Evolutionary conservation across 2,329 filamentous ascomycete genomes (phyloP).

Genomic region (Penicillium oxalicum): DNA sequence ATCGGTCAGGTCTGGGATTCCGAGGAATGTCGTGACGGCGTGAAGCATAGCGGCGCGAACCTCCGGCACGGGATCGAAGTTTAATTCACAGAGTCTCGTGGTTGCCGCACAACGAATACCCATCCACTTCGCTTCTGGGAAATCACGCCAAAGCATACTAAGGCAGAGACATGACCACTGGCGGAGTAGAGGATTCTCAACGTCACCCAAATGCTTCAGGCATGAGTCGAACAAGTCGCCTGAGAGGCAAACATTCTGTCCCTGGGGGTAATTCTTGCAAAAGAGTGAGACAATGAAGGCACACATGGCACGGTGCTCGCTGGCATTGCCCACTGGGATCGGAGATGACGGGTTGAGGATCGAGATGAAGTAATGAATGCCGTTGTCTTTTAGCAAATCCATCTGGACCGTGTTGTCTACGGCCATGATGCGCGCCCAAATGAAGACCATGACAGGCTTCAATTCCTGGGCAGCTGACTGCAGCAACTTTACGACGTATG

Average conservation of each 20-base stretch:
- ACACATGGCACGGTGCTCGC: slow-evolving; percentile 98
- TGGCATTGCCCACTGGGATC: slow-evolving; percentile 78
- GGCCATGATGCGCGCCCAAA: slow-evolving; percentile 92
- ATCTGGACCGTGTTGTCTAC: slow-evolving; percentile 91
- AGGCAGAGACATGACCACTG: slow-evolving; percentile 96
- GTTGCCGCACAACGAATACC: slow-evolving; percentile 87
- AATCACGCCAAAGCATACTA: slow-evolving; percentile 88
- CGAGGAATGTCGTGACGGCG: slow-evolving; percentile 87
- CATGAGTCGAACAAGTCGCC: slow-evolving; percentile 88
- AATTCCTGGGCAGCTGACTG: slow-evolving; percentile 92
- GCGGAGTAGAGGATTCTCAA: slow-evolving; percentile 78
- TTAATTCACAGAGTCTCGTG: slow-evolving; percentile 69
- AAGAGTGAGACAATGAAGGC: slow-evolving; percentile 97
- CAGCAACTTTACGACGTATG: slow-evolving; percentile 93
- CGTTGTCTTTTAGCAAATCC: slow-evolving; percentile 92
- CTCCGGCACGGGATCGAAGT: slow-evolving; percentile 81
- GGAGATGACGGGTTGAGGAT: slow-evolving; percentile 80
- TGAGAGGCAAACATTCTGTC: slow-evolving; percentile 84
- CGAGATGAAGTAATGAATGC: slow-evolving; percentile 92
- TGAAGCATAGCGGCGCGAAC: slow-evolving; percentile 90
- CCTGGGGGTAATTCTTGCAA: slow-evolving; percentile 88
- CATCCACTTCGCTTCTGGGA: slow-evolving; percentile 89
- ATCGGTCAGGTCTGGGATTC: slow-evolving; percentile 85
- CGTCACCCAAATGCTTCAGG: slow-evolving; percentile 73
- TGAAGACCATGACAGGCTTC: slow-evolving; percentile 99